A percentile compares a stretch with the other conserved stretches of the same genome.
phyloP scores from a whole-genome alignment of 345 rosid genomes.

The Arabidopsis thaliana region TAIR10.1 NC_003076.8:13366501-13367000 shows the following conservation, averaged over 20 bases:
- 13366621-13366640: constrained; percentile 79
- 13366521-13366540: too few relatives aligned
- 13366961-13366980: not conserved
- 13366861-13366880: constrained; percentile 76
- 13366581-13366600: too few relatives aligned
- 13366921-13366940: constrained; percentile 79
- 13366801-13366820: constrained; percentile 74
- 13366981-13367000: not conserved
- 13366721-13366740: not conserved
- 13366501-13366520: too few relatives aligned
- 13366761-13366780: constrained; percentile 78
- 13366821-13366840: constrained; percentile 74
- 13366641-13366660: constrained; percentile 88
- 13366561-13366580: too few relatives aligned
- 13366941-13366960: constrained; percentile 72
- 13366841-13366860: constrained; percentile 56
- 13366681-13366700: constrained; percentile 13
- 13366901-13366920: constrained; percentile 81
- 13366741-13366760: constrained; percentile 30
- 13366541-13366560: too few relatives aligned
- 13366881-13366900: constrained; percentile 71
- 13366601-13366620: constrained; percentile 65
- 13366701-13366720: not conserved
- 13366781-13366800: constrained; percentile 81
- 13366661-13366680: constrained; percentile 92